Evolutionary conservation across 2,329 filamentous ascomycete genomes (phyloP).

Genomic region (Fusarium redolens): DNA sequence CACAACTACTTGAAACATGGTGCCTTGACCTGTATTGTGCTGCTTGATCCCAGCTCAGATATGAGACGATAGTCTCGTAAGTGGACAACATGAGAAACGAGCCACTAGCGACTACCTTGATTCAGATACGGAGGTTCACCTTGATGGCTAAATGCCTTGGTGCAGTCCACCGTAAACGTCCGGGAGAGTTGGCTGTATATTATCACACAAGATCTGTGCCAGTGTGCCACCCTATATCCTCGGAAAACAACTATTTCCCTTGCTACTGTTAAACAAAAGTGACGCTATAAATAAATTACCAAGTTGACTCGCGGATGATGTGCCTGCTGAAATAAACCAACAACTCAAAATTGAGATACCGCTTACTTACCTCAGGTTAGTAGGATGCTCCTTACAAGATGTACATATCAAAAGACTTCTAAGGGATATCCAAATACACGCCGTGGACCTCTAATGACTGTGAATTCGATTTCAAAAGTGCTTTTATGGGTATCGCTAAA

Average conservation of each 20-base stretch:
- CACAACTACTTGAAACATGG: not conserved
- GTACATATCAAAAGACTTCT: not conserved
- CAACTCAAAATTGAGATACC: not conserved
- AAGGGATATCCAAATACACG: not conserved
- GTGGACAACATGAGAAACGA: not conserved
- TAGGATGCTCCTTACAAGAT: not conserved
- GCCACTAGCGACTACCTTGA: not conserved
- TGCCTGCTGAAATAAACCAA: not conserved
- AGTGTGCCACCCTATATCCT: not conserved
- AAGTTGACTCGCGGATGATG: not conserved
- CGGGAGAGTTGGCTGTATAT: not conserved
- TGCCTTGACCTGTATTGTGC: not conserved
- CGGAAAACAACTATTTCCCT: not conserved
- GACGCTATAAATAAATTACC: not conserved
- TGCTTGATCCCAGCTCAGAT: not conserved
- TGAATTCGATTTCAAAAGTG: not conserved
- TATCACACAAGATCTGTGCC: not conserved
- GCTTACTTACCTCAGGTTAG: not conserved
- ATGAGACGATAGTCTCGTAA: slow-evolving; percentile 2
- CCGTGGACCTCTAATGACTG: not conserved
- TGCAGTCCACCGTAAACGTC: not conserved
- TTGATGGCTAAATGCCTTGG: not conserved
- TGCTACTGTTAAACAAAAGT: not conserved
- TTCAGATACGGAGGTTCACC: not conserved
- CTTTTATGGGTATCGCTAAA: slow-evolving; percentile 29